A percentile compares a stretch with the other conserved stretches of the same genome.
phyloP scores from a whole-genome alignment of 345 rosid species.

The Corchorus olitorius region DNA sequence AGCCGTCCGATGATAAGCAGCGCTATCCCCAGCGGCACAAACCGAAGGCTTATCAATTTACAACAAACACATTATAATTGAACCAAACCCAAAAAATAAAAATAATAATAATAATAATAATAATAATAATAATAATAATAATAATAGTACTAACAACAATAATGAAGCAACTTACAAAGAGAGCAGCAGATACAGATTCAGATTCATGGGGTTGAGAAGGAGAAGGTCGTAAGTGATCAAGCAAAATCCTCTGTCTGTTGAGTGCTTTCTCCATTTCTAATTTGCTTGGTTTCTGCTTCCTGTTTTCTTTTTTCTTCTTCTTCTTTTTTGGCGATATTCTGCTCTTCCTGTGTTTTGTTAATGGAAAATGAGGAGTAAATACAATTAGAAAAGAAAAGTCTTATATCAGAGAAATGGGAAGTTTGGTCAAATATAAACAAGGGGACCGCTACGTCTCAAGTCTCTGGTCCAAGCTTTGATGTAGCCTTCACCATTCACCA shows the following conservation, averaged over 20 bases:
- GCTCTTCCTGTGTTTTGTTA: background rate
- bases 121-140: background rate
- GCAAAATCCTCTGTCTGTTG: constrained; percentile 76
- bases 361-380: background rate
- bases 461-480: too few species aligned
- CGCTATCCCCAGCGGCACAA: constrained; percentile 66
- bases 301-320: background rate
- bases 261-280: constrained; percentile 71
- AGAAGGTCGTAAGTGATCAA: constrained; percentile 70
- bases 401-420: too few species aligned
- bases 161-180: constrained; percentile 51
- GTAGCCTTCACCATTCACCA: too few species aligned
- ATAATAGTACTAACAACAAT: background rate
- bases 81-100: background rate
- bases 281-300: background rate
- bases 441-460: too few species aligned
- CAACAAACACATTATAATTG: background rate
- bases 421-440: too few species aligned
- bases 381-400: too few species aligned
- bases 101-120: background rate
- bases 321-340: too few species aligned
- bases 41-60: constrained; percentile 48
- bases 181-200: constrained; percentile 24
- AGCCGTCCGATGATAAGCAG: constrained; percentile 66
- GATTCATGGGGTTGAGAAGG: constrained; percentile 38